phyloP scores from a whole-genome alignment of 164 flowering plant genomes.

The Magnolia kwangsiensis region DNA sequence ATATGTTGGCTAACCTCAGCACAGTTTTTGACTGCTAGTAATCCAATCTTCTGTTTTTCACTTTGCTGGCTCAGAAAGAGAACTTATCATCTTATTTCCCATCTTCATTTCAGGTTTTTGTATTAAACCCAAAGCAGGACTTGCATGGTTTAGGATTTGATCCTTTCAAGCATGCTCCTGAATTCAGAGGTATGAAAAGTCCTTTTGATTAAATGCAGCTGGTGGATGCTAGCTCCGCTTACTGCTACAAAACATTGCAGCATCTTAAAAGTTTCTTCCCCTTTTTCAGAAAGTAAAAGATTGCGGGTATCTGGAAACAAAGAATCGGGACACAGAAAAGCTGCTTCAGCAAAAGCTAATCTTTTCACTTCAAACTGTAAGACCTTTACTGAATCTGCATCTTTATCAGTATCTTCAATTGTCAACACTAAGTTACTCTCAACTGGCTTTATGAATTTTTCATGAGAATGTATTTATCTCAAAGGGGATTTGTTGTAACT shows the following conservation, averaged over 20 bases:
- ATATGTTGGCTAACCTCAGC: neutral
- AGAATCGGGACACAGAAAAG: slow-evolving; percentile 29
- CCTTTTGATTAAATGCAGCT: neutral
- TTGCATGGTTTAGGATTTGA: slow-evolving; percentile 93
- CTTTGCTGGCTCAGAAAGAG: neutral
- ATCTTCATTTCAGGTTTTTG: slow-evolving; percentile 52
- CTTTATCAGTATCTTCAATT: neutral
- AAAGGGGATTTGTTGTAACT: slow-evolving; percentile 10
- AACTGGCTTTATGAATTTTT: neutral
- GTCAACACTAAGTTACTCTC: neutral
- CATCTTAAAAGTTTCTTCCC: slow-evolving; percentile 3
- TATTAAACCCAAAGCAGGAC: slow-evolving; percentile 82
- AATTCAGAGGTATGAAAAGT: slow-evolving; percentile 61
- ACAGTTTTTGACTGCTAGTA: neutral
- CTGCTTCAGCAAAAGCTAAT: slow-evolving; percentile 35
- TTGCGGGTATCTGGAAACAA: slow-evolving; percentile 36
- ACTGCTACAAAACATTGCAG: neutral
- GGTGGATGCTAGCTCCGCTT: neutral
- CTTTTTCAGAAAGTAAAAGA: slow-evolving; percentile 63
- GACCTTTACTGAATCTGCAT: slow-evolving; percentile 5
- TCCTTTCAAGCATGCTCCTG: slow-evolving; percentile 96
- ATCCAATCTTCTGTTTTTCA: neutral
- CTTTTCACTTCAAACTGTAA: slow-evolving; percentile 66
- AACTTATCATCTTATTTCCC: neutral
- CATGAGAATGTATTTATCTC: neutral